A percentile compares a stretch with the other conserved stretches of the same genome.
phyloP scores from a whole-genome alignment of 305 asterid species.

The Fraxinus paxiana region DNA sequence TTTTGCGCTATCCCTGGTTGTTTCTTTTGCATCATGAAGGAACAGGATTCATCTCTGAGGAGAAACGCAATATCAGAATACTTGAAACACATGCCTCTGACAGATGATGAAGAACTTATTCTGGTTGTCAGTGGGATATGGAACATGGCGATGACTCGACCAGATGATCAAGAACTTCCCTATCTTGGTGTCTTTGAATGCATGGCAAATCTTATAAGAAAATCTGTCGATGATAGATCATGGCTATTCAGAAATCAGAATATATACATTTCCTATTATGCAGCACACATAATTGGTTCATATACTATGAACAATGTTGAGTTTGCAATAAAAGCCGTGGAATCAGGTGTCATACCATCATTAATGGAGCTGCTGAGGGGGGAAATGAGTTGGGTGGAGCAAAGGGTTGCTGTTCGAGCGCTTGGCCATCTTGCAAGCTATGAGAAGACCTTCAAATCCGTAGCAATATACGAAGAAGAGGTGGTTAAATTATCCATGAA shows the following conservation, averaged over 20 bases:
- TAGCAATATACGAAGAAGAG: conserved; percentile 50
- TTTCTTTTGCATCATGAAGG: conserved; percentile 70
- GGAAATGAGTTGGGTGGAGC: conserved; percentile 78
- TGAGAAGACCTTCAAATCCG: conserved; percentile 42
- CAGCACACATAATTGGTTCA: conserved; percentile 80
- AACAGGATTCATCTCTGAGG: conserved; percentile 39
- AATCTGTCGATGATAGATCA: conserved; percentile 36
- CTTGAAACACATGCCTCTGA: conserved; percentile 33
- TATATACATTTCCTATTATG: conserved; percentile 69
- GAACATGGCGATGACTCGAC: conserved; percentile 67
- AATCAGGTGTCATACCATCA: conserved; percentile 51
- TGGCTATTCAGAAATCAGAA: conserved; percentile 59
- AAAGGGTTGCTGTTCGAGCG: conserved; percentile 81
- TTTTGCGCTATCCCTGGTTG: conserved; percentile 37
- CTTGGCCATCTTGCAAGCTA: conserved; percentile 84
- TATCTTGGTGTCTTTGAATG: conserved; percentile 62
- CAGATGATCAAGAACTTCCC: conserved; percentile 56
- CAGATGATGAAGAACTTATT: conserved; percentile 56
- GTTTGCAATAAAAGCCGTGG: conserved; percentile 49
- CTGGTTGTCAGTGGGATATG: conserved; percentile 64
- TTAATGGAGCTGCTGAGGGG: conserved; percentile 69
- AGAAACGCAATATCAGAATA: conserved; percentile 36
- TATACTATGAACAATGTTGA: conserved; percentile 55
- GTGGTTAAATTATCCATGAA: conserved; percentile 44
- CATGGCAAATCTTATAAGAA: conserved; percentile 48